phyloP scores from a whole-genome alignment of 1,139 yeast species.

The Blastobotrys aristatus region DNA sequence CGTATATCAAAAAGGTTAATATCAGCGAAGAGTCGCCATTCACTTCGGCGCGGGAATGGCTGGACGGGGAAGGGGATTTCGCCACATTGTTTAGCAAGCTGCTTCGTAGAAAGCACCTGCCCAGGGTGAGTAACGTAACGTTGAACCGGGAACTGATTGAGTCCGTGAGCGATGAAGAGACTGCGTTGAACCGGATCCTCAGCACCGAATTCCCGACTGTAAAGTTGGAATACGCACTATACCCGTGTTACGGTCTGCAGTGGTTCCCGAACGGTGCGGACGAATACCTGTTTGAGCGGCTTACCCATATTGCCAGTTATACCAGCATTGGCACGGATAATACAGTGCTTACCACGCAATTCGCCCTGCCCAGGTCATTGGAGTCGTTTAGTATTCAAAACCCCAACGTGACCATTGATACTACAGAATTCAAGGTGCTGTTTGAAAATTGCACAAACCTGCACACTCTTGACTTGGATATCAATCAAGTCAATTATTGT shows the following conservation, averaged over 20 bases:
- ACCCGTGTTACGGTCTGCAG: slow-evolving; percentile 11
- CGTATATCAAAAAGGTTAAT: slow-evolving; percentile 1
- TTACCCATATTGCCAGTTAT: slow-evolving; percentile 11
- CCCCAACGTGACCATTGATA: slow-evolving; percentile 8
- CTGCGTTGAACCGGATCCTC: slow-evolving; percentile 8
- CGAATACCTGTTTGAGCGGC: slow-evolving; percentile 5
- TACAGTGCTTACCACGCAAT: slow-evolving; percentile 6
- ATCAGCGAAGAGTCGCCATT: slow-evolving; percentile 10
- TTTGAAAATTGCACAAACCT: slow-evolving; percentile 5
- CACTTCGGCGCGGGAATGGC: not conserved
- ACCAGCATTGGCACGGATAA: slow-evolving; percentile 5
- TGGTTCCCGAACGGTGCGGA: slow-evolving; percentile 11
- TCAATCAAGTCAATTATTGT: slow-evolving; percentile 9
- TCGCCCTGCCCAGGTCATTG: slow-evolving; percentile 7
- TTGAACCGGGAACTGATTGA: slow-evolving; percentile 6
- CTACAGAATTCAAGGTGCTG: slow-evolving; percentile 7
- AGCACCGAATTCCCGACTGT: not conserved
- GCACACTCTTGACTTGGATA: slow-evolving; percentile 10
- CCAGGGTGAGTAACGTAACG: not conserved
- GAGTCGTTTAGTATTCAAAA: slow-evolving; percentile 11
- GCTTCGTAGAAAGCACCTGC: not conserved
- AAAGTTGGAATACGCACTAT: slow-evolving; percentile 4
- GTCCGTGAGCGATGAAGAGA: slow-evolving; percentile 4
- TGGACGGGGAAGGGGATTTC: slow-evolving; percentile 1
- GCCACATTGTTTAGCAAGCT: slow-evolving; percentile 6